Evolutionary conservation across 805 yeast species (phyloP), one percentile per base, ranked within the genome.

Genomic region (Wickerhamiella lipophila): DNA sequence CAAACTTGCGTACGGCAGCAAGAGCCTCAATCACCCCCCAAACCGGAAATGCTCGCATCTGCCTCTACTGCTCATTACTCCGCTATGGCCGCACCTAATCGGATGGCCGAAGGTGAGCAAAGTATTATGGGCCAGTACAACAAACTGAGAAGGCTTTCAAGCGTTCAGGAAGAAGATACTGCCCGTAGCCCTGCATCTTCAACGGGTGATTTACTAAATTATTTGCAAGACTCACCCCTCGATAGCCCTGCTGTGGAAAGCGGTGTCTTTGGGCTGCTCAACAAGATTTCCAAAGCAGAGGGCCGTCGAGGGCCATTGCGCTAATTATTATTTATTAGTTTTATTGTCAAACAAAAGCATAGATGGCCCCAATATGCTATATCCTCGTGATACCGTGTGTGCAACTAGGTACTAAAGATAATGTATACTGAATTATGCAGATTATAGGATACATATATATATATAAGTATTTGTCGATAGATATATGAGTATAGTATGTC

Each of bases 251-350:
- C 23, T 15, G 30, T 23, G 7, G 40, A 35, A 13, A 11, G 32
- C 12, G 89, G 89, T 0, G 92, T 78, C n/a, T 68, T 79, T 39
- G 94, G 92, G 1, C 71, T 87, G 66, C 71, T 87, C 42, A 85
- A 84, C 60, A 87, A 85, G 59, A 80, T 84, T 52, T 85, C 85
- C 60, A 79, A 85, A 16, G 46, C 35, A 2, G 51, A 44, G 7
- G 41, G 41, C n/a, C 47, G 45, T 18, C 27, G 43, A 8, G 44
- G 44, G 8, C 26, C 43, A 5, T 18, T 40, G 30, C 43, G 43
- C 13, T 25, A 25, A 32, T 21, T 27, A 34, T 12, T 32, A 27
- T 46, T 46, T 39, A 38, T 36, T 46, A n/a, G n/a, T n/a, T n/a
- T n/a, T n/a, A n/a, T n/a, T n/a, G n/a, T n/a, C n/a, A n/a, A n/a